Base-by-base conservation (phyloP, 1,284 basidiomycete genomes). In the Xanthoconium separans region DNA sequence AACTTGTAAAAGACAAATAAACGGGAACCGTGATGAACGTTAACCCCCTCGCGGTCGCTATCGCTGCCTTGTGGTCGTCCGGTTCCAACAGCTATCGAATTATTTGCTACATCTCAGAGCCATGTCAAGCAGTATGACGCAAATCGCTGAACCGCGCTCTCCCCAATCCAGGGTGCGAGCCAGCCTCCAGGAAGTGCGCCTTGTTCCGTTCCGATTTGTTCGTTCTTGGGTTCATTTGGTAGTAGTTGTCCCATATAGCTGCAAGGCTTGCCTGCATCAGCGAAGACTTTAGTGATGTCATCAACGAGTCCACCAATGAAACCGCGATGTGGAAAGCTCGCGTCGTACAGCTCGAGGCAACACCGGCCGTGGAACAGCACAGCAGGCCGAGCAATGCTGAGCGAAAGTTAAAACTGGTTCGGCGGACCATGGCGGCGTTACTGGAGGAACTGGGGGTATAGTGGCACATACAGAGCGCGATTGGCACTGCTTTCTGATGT, bases 401-500 rank as follows among this genome's bases (percentile, higher is more conserved):
- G 39, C 69, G 60, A 47, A 77, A 74, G 54, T 55, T 80, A 15
- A 69, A 63, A 27, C 68, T 74, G 48, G 62, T 74, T 33, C 64
- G 70, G 27, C 72, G 69, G 53, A 70, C 77, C 11, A 65, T 79
- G 49, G 60, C 65, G 27, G 68, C 73, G 51, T 61, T 81, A 27
- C 53, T 80, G 22, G 65, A 74, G 43, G 75, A 78, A 56, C 66
- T 71, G 40, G 61, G 61, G 62, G 78, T 78, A 60, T 61, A 58
- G 56, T 52, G 36, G 34, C 44, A 39, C 30, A 15, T 18, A 13
- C 6, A 22, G 50, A 40, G 16, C 18, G 20, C 22, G 5, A 13
- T 43, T 12, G 20, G 13, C 2, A 33, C n/a, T 4, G 24, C 40
- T 24, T 50, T 50, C 43, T 54, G 49, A 67, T 44, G 12, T 36